Evolutionary conservation across 768 basidiomycete genomes (phyloP).

Genomic region (Hemileccinum rubropunctum): DNA sequence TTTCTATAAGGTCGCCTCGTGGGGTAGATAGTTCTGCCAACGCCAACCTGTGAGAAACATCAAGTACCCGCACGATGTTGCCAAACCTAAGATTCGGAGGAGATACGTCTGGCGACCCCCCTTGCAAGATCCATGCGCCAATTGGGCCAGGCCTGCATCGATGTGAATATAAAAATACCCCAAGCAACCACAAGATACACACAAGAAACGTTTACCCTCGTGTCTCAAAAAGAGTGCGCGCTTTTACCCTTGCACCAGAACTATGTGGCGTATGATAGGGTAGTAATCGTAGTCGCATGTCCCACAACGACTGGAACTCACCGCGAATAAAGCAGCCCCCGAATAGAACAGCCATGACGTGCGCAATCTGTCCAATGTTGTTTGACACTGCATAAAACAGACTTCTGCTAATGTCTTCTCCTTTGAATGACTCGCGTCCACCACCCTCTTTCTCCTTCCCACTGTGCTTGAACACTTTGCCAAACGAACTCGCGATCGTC

Average conservation of each 20-base stretch:
- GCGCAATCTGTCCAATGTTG: constrained; percentile 99
- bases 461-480: constrained; percentile 94
- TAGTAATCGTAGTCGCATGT: constrained; percentile 95
- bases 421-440: constrained; percentile 72
- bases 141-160: constrained; percentile 76
- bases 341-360: constrained; percentile 54
- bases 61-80: not conserved
- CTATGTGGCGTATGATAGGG: constrained; percentile 96
- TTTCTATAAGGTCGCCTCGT: constrained; percentile 27
- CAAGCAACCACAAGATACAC: constrained; percentile 37
- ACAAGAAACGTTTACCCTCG: constrained; percentile 98
- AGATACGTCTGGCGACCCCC: constrained; percentile 1
- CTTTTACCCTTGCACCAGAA: constrained; percentile 99
- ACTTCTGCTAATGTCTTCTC: constrained; percentile 94
- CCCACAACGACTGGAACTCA: constrained; percentile 54
- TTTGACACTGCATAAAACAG: constrained; percentile 96
- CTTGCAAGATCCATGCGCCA: constrained; percentile 92
- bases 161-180: not conserved
- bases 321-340: constrained; percentile 99
- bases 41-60: constrained; percentile 4
- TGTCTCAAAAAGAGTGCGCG: constrained; percentile 95
- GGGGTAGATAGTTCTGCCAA: constrained; percentile 8
- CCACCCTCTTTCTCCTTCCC: constrained; percentile 35
- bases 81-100: constrained; percentile 11
- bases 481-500: constrained; percentile 97